phyloP scores from a whole-genome alignment of 768 basidiomycete species.

The Leucocoprinus birnbaumii region DNA sequence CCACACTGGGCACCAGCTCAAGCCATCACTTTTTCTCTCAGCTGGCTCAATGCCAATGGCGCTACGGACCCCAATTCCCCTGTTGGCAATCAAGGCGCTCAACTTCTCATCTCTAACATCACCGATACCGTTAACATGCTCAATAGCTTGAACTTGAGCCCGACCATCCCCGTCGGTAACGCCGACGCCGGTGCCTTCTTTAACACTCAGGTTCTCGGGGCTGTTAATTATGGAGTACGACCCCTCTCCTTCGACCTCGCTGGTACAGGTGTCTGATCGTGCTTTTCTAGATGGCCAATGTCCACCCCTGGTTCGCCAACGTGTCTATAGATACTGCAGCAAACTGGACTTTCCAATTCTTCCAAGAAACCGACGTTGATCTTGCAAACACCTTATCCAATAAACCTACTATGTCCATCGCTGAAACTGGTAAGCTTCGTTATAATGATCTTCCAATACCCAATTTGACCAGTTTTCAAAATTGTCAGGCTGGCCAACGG shows the following conservation, averaged over 20 bases:
- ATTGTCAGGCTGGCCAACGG: constrained; percentile 56
- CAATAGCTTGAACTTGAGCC: constrained; percentile 47
- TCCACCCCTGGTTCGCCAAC: constrained; percentile 94
- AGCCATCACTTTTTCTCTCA: constrained; percentile 22
- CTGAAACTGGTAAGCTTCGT: constrained; percentile 70
- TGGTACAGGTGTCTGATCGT: no score
- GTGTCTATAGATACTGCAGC: constrained; percentile 65
- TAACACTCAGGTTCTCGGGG: constrained; percentile 61
- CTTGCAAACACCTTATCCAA: constrained; percentile 60
- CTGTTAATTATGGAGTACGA: constrained; percentile 68
- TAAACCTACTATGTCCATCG: constrained; percentile 82
- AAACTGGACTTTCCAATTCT: constrained; percentile 81
- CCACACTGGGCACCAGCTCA: neutral
- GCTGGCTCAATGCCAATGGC: constrained; percentile 54
- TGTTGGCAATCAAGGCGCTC: constrained; percentile 60
- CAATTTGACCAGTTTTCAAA: neutral
- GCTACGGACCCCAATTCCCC: constrained; percentile 52
- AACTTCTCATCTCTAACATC: constrained; percentile 64
- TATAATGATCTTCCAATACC: neutral
- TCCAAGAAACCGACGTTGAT: constrained; percentile 60
- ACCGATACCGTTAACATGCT: constrained; percentile 61
- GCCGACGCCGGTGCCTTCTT: constrained; percentile 88
- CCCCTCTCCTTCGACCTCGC: constrained; percentile 11
- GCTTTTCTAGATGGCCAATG: constrained; percentile 72
- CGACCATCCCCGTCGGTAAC: constrained; percentile 68